Evolutionary conservation across 1,139 yeast genomes (phyloP).

Genomic region (Dujonia santamariae): DNA sequence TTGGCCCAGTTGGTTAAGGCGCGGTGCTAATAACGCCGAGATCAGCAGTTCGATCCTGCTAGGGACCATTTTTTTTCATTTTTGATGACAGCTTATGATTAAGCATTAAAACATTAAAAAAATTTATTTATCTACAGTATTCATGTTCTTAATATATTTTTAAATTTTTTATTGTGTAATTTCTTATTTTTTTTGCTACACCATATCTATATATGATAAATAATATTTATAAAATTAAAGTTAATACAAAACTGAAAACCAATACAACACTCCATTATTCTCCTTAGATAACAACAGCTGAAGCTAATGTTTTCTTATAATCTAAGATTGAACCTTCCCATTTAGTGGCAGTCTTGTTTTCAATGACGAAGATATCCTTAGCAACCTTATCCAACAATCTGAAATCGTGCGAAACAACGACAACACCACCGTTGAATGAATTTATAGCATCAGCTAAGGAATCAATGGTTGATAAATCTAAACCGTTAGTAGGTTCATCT

Average conservation of each 20-base stretch:
- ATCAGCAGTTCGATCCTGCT: constrained; percentile 86
- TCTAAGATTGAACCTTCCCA: constrained; percentile 92
- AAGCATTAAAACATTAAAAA: not conserved
- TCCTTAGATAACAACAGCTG: constrained; percentile 68
- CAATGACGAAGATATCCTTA: constrained; percentile 94
- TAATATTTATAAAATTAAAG: constrained; percentile 4
- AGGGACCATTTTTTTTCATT: constrained; percentile 58
- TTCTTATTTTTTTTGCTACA: not conserved
- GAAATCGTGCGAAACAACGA: constrained; percentile 98
- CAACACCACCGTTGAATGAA: constrained; percentile 95
- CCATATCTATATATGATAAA: constrained; percentile 6
- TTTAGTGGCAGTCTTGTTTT: constrained; percentile 89
- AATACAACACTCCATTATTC: not conserved
- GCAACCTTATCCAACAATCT: constrained; percentile 96
- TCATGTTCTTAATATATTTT: not conserved
- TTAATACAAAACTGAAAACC: constrained; percentile 4
- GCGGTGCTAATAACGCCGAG: constrained; percentile 85
- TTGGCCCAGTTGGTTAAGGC: constrained; percentile 91
- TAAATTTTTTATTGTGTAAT: not conserved
- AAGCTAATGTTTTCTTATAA: constrained; percentile 91
- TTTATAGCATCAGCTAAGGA: constrained; percentile 96
- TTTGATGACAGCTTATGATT: too few species aligned
- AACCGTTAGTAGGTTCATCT: constrained; percentile 99
- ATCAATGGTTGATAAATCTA: constrained; percentile 97
- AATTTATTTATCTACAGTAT: not conserved